Evolutionary conservation across 805 yeast species (phyloP), one percentile per base, ranked within the genome.

Genomic region (Groenewaldozyma salmanticensis): DNA sequence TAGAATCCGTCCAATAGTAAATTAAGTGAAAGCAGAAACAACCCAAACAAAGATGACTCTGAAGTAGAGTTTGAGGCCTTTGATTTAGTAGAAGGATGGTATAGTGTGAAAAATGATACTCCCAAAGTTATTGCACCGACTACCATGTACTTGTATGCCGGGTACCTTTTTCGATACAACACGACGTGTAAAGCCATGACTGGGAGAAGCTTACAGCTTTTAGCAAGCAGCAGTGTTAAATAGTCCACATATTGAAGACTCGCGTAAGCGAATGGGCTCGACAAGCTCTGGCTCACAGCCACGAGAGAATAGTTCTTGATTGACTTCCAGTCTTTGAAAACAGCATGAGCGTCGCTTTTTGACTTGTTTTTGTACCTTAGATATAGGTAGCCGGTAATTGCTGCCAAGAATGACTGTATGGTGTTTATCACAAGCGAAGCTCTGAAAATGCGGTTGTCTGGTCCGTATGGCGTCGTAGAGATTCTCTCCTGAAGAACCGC

Each of bases 191-290:
- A 82, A 27, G 83, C 57, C 81, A 92, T 78, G n/a, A 90, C 95
- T 0, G 99, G 99, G 18, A 92, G 75, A 59, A 92, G 70, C 54
- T 92, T 92, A 59, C 97, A 90, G 41, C 95, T 81, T 57, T 92
- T 92, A 16, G 96, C 94, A 46, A 92, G 70, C 47, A 90, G 71
- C 52, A 75, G 81, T 0, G 94, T 81, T 54, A 92, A 65, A 56
- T 83, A 92, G 55, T 85, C 95, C 24, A 92, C 90, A 58, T 90
- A 85, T 38, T 73, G 69, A 45, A 90, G 64, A 16, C 95, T 76
- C 33, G 78, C 72, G 46, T 85, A 78, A 1, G 94, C 92, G 35
- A 92, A 62, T 4, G 96, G 96, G 2, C 88, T 73, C 1, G 95
- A 77, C 20, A 88, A 53, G 18, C 94, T 77, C 52, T 88, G 90